Evolutionary conservation across 331 rosid species (phyloP), one percentile per base, ranked within the genome.

Genomic region (Malus hybrid): DNA sequence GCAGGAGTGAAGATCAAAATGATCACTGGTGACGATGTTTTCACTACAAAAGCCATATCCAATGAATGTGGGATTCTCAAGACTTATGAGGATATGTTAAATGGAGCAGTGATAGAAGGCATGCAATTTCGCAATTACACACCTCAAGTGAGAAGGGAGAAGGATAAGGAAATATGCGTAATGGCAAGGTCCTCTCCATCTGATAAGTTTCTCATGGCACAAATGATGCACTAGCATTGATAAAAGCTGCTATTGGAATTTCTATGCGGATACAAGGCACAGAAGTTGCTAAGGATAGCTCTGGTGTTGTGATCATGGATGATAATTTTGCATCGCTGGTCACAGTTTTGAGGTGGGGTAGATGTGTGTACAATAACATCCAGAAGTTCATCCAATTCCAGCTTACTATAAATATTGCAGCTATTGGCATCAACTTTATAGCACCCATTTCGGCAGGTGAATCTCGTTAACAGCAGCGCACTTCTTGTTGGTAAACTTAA

Each of bases 241-340:
- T 77, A 70, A 81, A 82, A 74, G 88, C 85, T 2, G 80, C 75
- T 27, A 72, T 87, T 6, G 82, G 88, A 56, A 79, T 84, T 70
- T 79, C 80, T 0, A 77, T 87, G 86, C 83, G 86, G 15, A 79
- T 84, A 18, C 90, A 81, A 73, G 90, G 87, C 32, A 81, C 86
- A 1, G 76, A 85, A 32, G 85, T 83, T 7, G 83, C 79, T 0
- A 76, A 79, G 16, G 85, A 84, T 59, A 81, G 82, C 83, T 87
- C 83, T 1, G 86, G 75, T 22, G 78, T 87, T 6, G 76, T 87
- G 52, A 77, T 87, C 60, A 73, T 83, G 79, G 86, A 86, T 50
- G 80, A 84, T n/a, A 84, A 77, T 31, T 86, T 84, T 6, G 76
- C 88, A 2, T 42, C 13, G 48, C 1, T 42, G 1, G 48, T 10